Conservation (phyloP, 2,329 filamentous ascomycete species). For the Fusarium annulatum region DNA sequence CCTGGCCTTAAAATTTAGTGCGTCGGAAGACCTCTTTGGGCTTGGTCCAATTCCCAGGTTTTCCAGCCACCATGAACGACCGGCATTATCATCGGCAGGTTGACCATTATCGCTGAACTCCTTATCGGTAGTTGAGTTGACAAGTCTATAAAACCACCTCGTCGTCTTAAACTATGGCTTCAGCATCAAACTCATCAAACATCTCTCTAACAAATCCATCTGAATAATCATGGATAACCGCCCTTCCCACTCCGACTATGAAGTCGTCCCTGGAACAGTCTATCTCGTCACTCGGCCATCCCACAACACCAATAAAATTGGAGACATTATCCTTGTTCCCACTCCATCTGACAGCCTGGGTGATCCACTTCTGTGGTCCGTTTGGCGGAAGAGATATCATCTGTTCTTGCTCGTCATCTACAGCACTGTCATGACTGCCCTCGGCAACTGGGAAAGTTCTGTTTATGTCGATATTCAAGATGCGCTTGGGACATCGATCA, state of each 20-base stretch:
- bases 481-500: neutral
- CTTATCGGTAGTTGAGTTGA: neutral
- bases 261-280: neutral
- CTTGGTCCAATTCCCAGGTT: neutral
- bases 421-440: neutral
- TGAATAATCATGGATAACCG: neutral
- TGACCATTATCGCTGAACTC: neutral
- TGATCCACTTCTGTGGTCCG: neutral
- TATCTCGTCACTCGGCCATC: neutral
- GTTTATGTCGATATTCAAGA: neutral
- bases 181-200: neutral
- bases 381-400: neutral
- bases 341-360: neutral
- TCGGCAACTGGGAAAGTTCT: neutral
- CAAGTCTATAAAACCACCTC: neutral
- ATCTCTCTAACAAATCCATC: too few species aligned
- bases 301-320: neutral
- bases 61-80: neutral
- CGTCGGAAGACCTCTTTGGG: neutral
- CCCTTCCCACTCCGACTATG: neutral
- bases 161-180: neutral
- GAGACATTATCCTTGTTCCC: neutral
- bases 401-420: neutral
- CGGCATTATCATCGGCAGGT: neutral
- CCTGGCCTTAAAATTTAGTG: rapidly evolving